phyloP scores from a whole-genome alignment of 106 monocot genomes.

The Dendrobium huoshanense region DNA sequence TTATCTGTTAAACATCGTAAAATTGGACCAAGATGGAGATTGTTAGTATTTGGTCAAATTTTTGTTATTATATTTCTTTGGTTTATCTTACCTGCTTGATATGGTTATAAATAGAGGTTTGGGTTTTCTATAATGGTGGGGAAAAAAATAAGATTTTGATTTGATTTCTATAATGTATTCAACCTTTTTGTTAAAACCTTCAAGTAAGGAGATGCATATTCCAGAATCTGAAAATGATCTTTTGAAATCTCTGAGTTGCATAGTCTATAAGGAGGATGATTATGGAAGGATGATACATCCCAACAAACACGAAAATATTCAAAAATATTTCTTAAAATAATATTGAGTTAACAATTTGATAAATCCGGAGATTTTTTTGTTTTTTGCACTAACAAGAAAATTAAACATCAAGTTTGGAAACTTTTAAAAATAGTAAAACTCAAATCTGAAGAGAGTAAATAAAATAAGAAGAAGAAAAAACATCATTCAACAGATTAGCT shows the following conservation, averaged over 20 bases:
- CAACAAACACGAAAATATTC: neutral
- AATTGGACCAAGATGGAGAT: too few species aligned
- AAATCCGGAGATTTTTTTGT: neutral
- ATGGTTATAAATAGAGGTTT: too few species aligned
- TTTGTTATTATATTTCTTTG: too few species aligned
- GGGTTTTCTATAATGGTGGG: too few species aligned
- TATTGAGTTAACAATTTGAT: neutral
- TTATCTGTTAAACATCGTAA: too few species aligned
- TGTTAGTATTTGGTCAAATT: too few species aligned
- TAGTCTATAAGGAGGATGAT: neutral
- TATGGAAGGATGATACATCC: neutral
- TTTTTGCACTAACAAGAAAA: neutral
- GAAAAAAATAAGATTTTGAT: too few species aligned
- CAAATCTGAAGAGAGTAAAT: neutral
- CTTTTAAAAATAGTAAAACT: neutral
- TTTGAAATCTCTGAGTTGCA: neutral
- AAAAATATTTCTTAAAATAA: neutral
- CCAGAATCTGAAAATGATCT: neutral
- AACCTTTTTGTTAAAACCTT: neutral
- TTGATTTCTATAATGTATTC: neutral
- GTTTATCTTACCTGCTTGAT: too few species aligned
- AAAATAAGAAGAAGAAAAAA: neutral
- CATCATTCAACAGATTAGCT: slow-evolving; percentile 7
- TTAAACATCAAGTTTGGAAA: neutral
- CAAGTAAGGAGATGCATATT: neutral